A percentile compares a stretch with the other conserved stretches of the same genome.
Evolutionary conservation across 2,329 filamentous ascomycete species (phyloP).

Genomic region (Trichoderma sp.): DNA sequence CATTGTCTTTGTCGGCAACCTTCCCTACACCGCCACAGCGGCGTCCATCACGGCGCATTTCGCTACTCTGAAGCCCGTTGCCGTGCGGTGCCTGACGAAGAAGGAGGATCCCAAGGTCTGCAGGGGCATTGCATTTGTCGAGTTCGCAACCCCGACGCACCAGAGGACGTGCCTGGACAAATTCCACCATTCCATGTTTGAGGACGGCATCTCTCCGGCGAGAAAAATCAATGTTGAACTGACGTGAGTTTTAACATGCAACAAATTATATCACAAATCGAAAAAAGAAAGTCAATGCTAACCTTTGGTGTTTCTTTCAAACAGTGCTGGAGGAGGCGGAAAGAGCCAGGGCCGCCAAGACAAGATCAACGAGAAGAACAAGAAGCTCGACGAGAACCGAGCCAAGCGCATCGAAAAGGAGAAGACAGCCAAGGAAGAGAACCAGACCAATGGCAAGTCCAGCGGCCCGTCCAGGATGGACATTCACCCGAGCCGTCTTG

Average conservation of each 20-base stretch:
- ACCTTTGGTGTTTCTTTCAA: neutral
- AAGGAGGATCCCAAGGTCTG: constrained; percentile 59
- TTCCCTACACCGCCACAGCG: constrained; percentile 78
- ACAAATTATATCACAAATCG: too few species aligned
- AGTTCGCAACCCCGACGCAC: constrained; percentile 80
- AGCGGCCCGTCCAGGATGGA: constrained; percentile 30
- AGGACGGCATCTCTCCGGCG: constrained; percentile 51
- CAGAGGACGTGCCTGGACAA: constrained; percentile 92
- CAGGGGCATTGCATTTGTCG: constrained; percentile 81
- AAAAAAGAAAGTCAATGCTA: neutral
- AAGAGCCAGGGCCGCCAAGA: constrained; percentile 69
- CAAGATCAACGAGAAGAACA: constrained; percentile 84
- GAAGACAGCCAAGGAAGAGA: constrained; percentile 38
- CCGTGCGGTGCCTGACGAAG: constrained; percentile 67
- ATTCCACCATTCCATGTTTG: constrained; percentile 82
- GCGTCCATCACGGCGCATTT: constrained; percentile 73
- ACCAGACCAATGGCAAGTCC: constrained; percentile 26
- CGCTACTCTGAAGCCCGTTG: constrained; percentile 55
- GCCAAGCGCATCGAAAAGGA: constrained; percentile 48
- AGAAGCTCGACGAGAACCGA: constrained; percentile 71
- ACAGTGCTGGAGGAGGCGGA: constrained; percentile 78
- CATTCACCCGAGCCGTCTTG: constrained; percentile 54
- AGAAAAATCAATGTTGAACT: constrained; percentile 91
- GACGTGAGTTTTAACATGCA: constrained; percentile 56
- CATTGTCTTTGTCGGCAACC: constrained; percentile 62